These are phyloP conservation scores for Botrytis hyacinthi DNA, from an alignment of 2,329 filamentous ascomycete species.

Conservation along the genomic window DNA sequence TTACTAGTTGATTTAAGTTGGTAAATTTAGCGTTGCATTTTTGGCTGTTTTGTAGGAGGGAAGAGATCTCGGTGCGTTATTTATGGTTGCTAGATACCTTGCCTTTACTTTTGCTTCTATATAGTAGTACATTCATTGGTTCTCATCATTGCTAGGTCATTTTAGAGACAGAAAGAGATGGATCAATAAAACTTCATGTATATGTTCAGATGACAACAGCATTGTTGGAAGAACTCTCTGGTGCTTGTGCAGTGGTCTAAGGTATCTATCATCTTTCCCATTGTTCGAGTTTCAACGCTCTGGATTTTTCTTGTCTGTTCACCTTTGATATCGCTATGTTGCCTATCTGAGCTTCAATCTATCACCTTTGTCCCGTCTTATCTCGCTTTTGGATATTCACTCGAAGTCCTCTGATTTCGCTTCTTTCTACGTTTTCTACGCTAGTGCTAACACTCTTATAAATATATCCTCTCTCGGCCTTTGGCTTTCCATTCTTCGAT, in stretches of 20 bases:
- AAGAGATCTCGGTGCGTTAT: neutral
- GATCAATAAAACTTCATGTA: neutral
- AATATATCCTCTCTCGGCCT: neutral
- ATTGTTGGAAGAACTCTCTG: neutral
- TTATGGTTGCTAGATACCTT: neutral
- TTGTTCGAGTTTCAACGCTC: neutral
- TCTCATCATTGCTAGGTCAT: neutral
- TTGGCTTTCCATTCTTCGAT: neutral
- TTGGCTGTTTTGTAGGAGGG: neutral
- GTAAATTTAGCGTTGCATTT: neutral
- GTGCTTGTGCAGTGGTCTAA: neutral
- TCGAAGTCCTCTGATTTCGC: neutral
- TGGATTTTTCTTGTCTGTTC: neutral
- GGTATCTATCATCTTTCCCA: neutral
- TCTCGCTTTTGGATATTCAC: neutral
- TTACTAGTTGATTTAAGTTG: neutral
- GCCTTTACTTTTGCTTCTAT: neutral
- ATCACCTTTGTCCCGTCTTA: neutral
- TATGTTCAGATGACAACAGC: neutral
- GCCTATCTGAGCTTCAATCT: too few relatives aligned
- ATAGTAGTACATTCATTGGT: neutral
- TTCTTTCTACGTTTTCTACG: neutral
- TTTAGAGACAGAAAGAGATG: neutral
- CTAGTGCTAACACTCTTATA: neutral
- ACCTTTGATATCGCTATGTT: neutral